A percentile compares a stretch with the other conserved stretches of the same genome.
phyloP scores from a whole-genome alignment of 495 filamentous ascomycete species.

The Aspergillus asperescens region DNA sequence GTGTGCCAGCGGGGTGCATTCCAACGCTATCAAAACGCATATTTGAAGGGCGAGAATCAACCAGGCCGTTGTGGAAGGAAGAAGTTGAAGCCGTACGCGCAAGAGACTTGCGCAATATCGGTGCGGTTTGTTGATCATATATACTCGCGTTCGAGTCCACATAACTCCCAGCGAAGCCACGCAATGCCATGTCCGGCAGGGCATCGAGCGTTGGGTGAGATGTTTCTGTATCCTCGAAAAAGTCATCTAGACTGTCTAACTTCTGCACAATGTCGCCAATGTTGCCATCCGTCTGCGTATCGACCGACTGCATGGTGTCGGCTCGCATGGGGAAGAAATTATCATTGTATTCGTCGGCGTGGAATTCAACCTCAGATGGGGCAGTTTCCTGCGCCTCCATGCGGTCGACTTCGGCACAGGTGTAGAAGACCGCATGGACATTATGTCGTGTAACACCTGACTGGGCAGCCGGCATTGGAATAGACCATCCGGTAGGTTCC shows the following conservation, averaged over 20 bases:
- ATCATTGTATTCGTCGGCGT: slow-evolving; percentile 78
- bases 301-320: slow-evolving; percentile 88
- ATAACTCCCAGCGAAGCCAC: slow-evolving; percentile 57
- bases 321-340: slow-evolving; percentile 75
- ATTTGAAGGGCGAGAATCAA: slow-evolving; percentile 59
- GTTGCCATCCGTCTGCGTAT: slow-evolving; percentile 68
- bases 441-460: slow-evolving; percentile 79
- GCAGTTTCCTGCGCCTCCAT: slow-evolving; percentile 53
- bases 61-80: slow-evolving; percentile 85
- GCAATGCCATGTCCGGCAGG: slow-evolving; percentile 50
- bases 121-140: slow-evolving; percentile 90
- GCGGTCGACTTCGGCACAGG: slow-evolving; percentile 62
- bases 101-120: slow-evolving; percentile 81
- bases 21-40: slow-evolving; percentile 56
- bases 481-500: slow-evolving; percentile 91
- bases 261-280: slow-evolving; percentile 84
- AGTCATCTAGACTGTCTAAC: slow-evolving; percentile 89
- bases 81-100: slow-evolving; percentile 62
- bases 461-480: slow-evolving; percentile 87
- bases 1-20: slow-evolving; percentile 47
- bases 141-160: slow-evolving; percentile 76
- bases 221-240: slow-evolving; percentile 69
- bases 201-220: slow-evolving; percentile 42
- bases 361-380: slow-evolving; percentile 87
- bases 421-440: slow-evolving; percentile 95